phyloP scores from a whole-genome alignment of 768 basidiomycete species.

The Mycena capillaripes region DNA sequence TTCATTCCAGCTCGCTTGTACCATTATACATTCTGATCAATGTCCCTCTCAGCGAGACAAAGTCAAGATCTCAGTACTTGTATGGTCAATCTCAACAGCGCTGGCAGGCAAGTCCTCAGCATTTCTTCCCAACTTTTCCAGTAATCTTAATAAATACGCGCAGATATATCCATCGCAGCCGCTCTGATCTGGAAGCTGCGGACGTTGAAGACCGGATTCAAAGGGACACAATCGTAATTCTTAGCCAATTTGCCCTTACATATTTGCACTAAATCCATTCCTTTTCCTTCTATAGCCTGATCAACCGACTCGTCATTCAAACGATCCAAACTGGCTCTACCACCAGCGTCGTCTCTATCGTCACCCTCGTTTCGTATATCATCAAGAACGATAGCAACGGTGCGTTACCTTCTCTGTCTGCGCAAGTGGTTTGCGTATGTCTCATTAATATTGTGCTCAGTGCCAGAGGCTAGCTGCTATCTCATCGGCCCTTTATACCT shows the following conservation, averaged over 20 bases:
- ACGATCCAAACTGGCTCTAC: background rate
- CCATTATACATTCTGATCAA: background rate
- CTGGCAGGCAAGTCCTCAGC: background rate
- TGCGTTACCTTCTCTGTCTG: too few relatives aligned
- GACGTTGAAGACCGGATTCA: background rate
- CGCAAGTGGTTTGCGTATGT: too few relatives aligned
- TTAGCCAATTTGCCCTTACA: background rate
- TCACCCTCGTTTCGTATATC: slow-evolving; percentile 2
- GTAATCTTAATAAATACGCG: background rate
- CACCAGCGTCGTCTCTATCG: slow-evolving; percentile 1
- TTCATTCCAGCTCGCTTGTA: background rate
- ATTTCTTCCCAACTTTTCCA: too few relatives aligned
- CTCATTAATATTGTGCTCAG: background rate
- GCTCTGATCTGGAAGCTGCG: background rate
- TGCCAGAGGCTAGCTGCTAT: background rate
- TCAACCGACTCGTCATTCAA: background rate
- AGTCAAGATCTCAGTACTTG: background rate
- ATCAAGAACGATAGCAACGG: background rate
- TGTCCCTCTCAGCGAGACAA: background rate
- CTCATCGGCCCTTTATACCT: background rate
- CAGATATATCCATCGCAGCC: background rate
- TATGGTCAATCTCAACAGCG: background rate
- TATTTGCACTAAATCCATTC: background rate
- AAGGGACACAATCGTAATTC: background rate
- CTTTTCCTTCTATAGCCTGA: background rate